phyloP scores from a whole-genome alignment of 176 grass and related monocot species.

The Melocanna baccifera region DNA sequence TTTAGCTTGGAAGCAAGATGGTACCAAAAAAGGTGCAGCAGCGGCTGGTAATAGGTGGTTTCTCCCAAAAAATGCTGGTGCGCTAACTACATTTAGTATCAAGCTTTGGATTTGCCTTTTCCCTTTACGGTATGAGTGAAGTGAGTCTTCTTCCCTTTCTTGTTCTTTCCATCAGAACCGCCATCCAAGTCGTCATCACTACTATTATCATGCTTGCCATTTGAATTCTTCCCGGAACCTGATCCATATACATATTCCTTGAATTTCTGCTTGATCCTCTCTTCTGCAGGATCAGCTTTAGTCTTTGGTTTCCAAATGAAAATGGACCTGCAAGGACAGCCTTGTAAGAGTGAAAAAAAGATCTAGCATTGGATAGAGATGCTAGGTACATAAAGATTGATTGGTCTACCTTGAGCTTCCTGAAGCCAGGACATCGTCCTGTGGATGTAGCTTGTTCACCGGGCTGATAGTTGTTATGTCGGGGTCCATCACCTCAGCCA shows the following conservation, averaged over 20 bases:
- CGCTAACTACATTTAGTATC: not conserved
- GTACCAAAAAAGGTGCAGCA: constrained; percentile 1
- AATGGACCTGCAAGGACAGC: constrained; percentile 53
- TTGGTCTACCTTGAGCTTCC: constrained; percentile 75
- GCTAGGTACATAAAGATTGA: not conserved
- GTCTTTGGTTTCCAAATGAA: constrained; percentile 87
- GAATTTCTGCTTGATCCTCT: constrained; percentile 45
- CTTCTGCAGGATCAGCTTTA: constrained; percentile 25
- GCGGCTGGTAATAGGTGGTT: not conserved
- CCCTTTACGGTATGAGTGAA: constrained; percentile 47
- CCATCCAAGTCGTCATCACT: constrained; percentile 55
- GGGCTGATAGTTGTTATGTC: constrained; percentile 92
- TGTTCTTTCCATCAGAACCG: constrained; percentile 48
- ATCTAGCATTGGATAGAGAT: not conserved
- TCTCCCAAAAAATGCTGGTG: constrained; percentile 12
- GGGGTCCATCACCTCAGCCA: constrained; percentile 81
- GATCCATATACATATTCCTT: constrained; percentile 71
- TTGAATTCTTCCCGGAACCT: constrained; percentile 46
- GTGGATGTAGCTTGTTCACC: constrained; percentile 86
- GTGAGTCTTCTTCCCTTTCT: constrained; percentile 52
- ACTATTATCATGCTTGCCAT: constrained; percentile 51
- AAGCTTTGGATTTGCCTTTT: constrained; percentile 57
- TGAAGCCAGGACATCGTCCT: constrained; percentile 69
- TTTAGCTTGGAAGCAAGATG: not conserved
- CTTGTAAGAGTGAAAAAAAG: not conserved